Evolutionary conservation across 31 red algal genomes (phyloP).

Genomic region (Bonnemaisonia californica): DNA sequence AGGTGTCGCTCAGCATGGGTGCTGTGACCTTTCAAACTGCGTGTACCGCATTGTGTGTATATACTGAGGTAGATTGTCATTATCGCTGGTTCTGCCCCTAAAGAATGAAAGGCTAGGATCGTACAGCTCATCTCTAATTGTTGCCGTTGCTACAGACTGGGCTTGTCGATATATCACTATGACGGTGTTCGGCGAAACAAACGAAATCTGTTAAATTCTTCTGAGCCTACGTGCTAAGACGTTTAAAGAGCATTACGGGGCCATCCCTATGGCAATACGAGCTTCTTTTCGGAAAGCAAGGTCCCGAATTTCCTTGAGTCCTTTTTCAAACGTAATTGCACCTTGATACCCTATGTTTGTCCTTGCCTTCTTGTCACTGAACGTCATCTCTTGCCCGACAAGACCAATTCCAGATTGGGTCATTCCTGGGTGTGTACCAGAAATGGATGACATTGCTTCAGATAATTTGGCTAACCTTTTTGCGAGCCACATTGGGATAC

Average conservation of each 20-base stretch:
- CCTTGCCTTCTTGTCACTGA: slow-evolving; percentile 38
- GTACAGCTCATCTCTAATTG: no score
- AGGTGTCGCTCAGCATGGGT: neutral
- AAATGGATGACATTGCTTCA: slow-evolving; percentile 20
- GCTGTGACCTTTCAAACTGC: neutral
- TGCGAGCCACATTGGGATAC: slow-evolving; percentile 28
- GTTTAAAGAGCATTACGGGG: no score
- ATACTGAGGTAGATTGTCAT: neutral
- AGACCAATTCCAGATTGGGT: slow-evolving; percentile 32
- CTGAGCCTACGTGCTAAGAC: no score
- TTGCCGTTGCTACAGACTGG: no score
- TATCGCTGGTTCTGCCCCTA: neutral
- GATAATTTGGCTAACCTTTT: slow-evolving; percentile 26
- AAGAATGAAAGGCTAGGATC: neutral
- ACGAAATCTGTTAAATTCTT: no score
- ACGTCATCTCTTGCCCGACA: slow-evolving; percentile 38
- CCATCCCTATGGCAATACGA: no score
- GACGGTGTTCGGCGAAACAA: no score
- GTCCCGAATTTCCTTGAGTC: slow-evolving; percentile 26
- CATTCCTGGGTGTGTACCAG: slow-evolving; percentile 10
- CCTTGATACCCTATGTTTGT: slow-evolving; percentile 31
- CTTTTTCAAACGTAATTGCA: slow-evolving; percentile 13
- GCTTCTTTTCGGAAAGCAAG: neutral
- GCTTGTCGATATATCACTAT: no score
- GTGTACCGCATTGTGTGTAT: slow-evolving; percentile 3